Evolutionary conservation across 1,284 basidiomycete genomes (phyloP).

Genomic region (Athelia psychrophila): DNA sequence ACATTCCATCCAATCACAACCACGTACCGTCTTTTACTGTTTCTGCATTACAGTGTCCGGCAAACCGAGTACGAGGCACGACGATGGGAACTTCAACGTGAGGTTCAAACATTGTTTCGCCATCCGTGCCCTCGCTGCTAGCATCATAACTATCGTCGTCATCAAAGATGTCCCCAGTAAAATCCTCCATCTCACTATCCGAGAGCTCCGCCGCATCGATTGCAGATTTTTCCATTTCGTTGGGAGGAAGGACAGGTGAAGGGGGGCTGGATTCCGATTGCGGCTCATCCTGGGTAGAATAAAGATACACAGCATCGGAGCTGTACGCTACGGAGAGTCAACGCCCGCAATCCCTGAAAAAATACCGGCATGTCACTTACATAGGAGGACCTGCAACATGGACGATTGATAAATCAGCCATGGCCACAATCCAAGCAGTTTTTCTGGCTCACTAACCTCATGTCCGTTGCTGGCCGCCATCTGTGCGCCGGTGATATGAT

Average conservation of each 20-base stretch:
- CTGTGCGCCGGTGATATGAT: slow-evolving; percentile 79
- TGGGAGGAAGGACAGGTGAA: neutral
- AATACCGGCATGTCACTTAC: slow-evolving; percentile 28
- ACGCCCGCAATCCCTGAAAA: neutral
- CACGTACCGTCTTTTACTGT: slow-evolving; percentile 89
- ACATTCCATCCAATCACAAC: neutral
- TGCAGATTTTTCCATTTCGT: neutral
- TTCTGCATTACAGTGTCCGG: slow-evolving; percentile 78
- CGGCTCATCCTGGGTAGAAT: slow-evolving; percentile 74
- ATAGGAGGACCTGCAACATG: slow-evolving; percentile 45
- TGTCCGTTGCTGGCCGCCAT: slow-evolving; percentile 78
- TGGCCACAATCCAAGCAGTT: neutral
- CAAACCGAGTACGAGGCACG: slow-evolving; percentile 65
- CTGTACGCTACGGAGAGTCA: slow-evolving; percentile 59
- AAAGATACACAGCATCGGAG: slow-evolving; percentile 78
- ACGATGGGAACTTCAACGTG: slow-evolving; percentile 52
- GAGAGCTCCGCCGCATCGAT: neutral
- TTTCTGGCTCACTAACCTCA: slow-evolving; percentile 49
- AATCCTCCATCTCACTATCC: slow-evolving; percentile 18
- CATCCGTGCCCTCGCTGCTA: slow-evolving; percentile 23
- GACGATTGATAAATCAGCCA: neutral
- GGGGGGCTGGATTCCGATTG: slow-evolving; percentile 13
- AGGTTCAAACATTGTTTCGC: slow-evolving; percentile 25
- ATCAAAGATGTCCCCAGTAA: slow-evolving; percentile 18
- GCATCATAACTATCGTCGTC: slow-evolving; percentile 12